Base-by-base conservation (phyloP, 1,284 basidiomycete species). In the Moniliella sp. region DNA sequence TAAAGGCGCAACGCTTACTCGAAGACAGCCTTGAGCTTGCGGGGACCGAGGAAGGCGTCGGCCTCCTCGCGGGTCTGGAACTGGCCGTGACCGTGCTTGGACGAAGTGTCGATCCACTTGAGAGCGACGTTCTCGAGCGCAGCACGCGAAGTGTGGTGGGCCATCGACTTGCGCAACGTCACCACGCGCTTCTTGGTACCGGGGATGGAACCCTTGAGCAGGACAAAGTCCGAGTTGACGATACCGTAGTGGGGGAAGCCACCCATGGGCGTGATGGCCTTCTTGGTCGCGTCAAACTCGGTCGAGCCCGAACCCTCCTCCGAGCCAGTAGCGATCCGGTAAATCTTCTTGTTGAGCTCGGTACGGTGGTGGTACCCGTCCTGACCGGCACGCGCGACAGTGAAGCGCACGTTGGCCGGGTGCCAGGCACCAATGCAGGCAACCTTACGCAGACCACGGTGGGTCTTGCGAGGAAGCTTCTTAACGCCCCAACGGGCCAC, bases 361-460 rank as follows among this genome's bases (percentile, higher is more conserved):
- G 86, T 94, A 64, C 88, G 82, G 69, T 93, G 84, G 65, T 94
- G 86, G 73, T 94, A 97, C 63, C 88, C 88, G 65, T 91, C 61
- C 36, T 97, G 88, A 83, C 91, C 91, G 48, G 91, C 84, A 71
- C 91, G 88, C 40, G 86, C 88, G 50, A 99, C 91, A 30, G 84
- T 91, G 76, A 82, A 97, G 86, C 94, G 94, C 73, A 93, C 86
- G 67, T 84, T 88, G 30, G 80, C 79, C 61, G 83, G 84, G 73
- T 91, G 84, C 84, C 84, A 91, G 62, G 84, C 84, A 71, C 88
- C 88, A 60, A 99, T 94, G 77, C 91, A 99, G 63, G 88, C 88
- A 52, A 59, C 46, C 54, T 94, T 93, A 65, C 86, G 80, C 56
- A 93, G 79, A 81, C 88, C 88, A 67, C 88, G 88, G 75, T 97